These are phyloP conservation scores for Adansonia gregorii DNA, from an alignment of 441 rosid species.

Conservation along the genomic window DNA sequence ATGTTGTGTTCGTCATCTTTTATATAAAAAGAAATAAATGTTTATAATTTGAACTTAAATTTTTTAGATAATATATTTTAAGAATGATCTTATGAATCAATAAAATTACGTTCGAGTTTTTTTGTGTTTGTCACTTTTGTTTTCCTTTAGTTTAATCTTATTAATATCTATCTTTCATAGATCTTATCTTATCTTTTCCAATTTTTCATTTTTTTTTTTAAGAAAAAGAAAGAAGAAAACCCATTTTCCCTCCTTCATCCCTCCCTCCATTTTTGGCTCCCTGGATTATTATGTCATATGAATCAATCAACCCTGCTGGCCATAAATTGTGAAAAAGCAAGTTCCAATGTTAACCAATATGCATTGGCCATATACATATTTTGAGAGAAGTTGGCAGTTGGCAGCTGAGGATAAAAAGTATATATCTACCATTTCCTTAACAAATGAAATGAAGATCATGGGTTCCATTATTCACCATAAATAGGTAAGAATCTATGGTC, in stretches of 20 bases:
- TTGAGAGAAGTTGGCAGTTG: constrained; percentile 15
- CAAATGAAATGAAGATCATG: constrained; percentile 8
- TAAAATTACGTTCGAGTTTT: too few species aligned
- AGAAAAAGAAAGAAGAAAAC: too few species aligned
- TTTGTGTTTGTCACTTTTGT: too few species aligned
- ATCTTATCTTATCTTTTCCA: constrained; percentile 14
- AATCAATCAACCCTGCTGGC: constrained; percentile 18
- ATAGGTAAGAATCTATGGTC: not conserved
- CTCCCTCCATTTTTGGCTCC: not conserved
- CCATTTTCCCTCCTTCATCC: not conserved
- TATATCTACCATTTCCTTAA: not conserved
- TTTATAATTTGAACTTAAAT: too few species aligned
- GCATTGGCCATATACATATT: not conserved
- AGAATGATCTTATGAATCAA: too few species aligned
- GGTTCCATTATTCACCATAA: constrained; percentile 10
- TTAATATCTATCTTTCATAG: not conserved
- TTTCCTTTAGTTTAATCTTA: not conserved
- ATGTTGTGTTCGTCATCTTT: constrained; percentile 27
- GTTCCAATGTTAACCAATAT: not conserved
- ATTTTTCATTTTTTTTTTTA: not conserved
- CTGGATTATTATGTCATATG: constrained; percentile 17
- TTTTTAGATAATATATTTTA: too few species aligned
- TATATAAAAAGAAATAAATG: not conserved
- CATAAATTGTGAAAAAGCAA: not conserved
- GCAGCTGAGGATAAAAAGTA: not conserved